Evolutionary conservation across 352 stramenopile species (phyloP).

Genomic region (Chrysophaeum taylorii): DNA sequence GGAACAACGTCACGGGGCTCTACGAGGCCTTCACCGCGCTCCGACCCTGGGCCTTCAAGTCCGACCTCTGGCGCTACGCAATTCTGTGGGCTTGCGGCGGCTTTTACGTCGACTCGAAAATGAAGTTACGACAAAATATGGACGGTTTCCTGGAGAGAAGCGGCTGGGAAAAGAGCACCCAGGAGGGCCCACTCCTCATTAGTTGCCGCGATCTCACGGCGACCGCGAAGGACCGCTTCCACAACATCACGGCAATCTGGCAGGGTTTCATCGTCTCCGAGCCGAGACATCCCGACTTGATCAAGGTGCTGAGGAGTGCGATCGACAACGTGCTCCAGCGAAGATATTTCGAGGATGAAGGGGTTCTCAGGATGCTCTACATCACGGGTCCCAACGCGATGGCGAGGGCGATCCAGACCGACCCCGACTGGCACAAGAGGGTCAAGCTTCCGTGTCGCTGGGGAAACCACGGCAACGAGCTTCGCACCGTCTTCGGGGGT

Average conservation of each 20-base stretch:
- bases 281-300: neutral
- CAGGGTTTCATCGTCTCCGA: neutral
- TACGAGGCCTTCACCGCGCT: neutral
- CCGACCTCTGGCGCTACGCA: neutral
- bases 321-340: neutral
- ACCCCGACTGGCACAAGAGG: neutral
- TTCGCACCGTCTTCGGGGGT: neutral
- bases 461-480: neutral
- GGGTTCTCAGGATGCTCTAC: neutral
- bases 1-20: neutral
- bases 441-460: neutral
- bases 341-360: neutral
- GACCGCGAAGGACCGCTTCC: neutral
- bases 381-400: neutral
- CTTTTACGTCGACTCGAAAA: neutral
- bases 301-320: neutral
- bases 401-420: neutral
- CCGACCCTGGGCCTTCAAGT: neutral
- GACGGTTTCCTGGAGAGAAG: neutral
- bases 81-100: neutral
- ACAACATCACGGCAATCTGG: neutral
- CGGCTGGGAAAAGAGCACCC: neutral
- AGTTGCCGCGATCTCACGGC: neutral
- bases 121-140: neutral
- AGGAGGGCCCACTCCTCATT: neutral